These are phyloP conservation scores for Dioscorea cayenensis DNA, from an alignment of 116 monocot species.

Conservation along the genomic window DNA sequence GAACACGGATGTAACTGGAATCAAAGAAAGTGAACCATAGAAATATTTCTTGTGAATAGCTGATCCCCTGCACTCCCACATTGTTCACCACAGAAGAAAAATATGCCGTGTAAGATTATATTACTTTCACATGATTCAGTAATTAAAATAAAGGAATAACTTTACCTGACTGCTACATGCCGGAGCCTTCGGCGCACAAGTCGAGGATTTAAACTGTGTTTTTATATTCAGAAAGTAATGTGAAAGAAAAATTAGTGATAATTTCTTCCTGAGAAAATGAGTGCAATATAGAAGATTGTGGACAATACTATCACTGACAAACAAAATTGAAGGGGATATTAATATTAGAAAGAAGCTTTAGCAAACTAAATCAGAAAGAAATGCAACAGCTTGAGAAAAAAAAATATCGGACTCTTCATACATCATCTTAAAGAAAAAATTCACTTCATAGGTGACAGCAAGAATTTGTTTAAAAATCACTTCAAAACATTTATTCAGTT, in stretches of 20 bases:
- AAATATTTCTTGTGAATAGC: constrained; percentile 68
- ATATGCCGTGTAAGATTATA: not conserved
- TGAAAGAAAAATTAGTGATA: not conserved
- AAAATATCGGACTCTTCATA: no score
- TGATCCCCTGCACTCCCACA: constrained; percentile 48
- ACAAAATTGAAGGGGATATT: no score
- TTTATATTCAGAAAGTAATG: not conserved
- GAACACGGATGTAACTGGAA: constrained; percentile 59
- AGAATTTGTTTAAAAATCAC: not conserved
- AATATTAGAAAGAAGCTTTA: no score
- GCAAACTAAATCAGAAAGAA: no score
- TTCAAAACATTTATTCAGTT: not conserved
- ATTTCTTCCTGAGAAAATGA: not conserved
- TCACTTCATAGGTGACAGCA: no score
- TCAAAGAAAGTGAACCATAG: constrained; percentile 68
- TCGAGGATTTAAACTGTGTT: constrained; percentile 73
- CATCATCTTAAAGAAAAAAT: no score
- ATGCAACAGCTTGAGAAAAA: no score
- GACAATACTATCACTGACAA: not conserved
- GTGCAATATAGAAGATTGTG: not conserved
- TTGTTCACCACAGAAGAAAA: constrained; percentile 10
- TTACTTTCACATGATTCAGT: not conserved
- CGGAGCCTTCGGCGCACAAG: constrained; percentile 81
- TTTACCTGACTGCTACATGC: constrained; percentile 81
- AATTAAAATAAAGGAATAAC: not conserved